A percentile compares a stretch with the other conserved stretches of the same genome.
Conservation (phyloP, 805 yeast genomes). For the Scheffersomyces spartinae region DNA sequence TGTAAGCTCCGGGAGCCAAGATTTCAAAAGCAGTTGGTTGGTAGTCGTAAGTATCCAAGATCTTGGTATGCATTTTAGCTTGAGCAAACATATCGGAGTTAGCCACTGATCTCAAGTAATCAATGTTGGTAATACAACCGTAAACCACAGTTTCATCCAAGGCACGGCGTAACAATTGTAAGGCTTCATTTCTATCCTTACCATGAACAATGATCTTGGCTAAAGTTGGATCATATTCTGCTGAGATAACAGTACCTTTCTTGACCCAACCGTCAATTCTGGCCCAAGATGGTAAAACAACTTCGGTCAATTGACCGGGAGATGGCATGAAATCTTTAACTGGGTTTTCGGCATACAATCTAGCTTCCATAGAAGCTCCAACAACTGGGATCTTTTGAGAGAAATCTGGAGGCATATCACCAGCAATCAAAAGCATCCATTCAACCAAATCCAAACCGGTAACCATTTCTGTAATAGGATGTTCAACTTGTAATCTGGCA, state of each 20-base stretch:
- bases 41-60: slow-evolving; percentile 72
- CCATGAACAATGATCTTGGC: slow-evolving; percentile 97
- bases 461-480: slow-evolving; percentile 91
- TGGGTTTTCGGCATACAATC: slow-evolving; percentile 95
- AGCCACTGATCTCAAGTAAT: slow-evolving; percentile 79
- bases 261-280: slow-evolving; percentile 92
- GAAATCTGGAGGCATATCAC: slow-evolving; percentile 79
- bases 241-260: slow-evolving; percentile 77
- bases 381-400: slow-evolving; percentile 41
- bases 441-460: slow-evolving; percentile 93
- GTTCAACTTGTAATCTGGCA: slow-evolving; percentile 95
- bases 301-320: slow-evolving; percentile 87
- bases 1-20: slow-evolving; percentile 59
- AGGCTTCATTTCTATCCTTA: slow-evolving; percentile 75
- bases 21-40: slow-evolving; percentile 79
- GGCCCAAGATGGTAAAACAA: slow-evolving; percentile 80
- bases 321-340: slow-evolving; percentile 91
- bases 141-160: slow-evolving; percentile 75
- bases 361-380: slow-evolving; percentile 95
- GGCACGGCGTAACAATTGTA: slow-evolving; percentile 66
- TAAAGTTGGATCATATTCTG: slow-evolving; percentile 93
- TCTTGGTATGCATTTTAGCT: slow-evolving; percentile 79
- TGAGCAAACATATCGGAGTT: slow-evolving; percentile 73
- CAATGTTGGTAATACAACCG: slow-evolving; percentile 85
- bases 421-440: slow-evolving; percentile 93